Percentiles rank a stretch among this genome's conserved stretches.
Conservation (phyloP, 2,329 filamentous ascomycete genomes). For the Talaromyces sp. region DNA sequence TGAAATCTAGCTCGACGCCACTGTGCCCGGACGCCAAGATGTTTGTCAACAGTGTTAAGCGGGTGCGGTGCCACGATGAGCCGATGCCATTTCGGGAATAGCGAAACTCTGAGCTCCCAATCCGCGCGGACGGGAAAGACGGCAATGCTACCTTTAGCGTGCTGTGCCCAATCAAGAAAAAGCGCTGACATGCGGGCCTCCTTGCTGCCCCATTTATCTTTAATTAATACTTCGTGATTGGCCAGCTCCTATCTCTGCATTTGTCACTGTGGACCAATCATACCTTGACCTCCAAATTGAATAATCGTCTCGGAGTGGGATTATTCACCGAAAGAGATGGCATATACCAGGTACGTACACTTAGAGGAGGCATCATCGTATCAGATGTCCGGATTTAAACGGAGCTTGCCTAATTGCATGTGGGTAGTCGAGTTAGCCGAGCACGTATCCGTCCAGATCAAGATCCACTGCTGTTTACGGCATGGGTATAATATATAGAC, state of each 20-base stretch:
- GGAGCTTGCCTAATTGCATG: background rate
- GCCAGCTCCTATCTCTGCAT: background rate
- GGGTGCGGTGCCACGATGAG: background rate
- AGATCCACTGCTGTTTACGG: background rate
- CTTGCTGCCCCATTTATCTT: background rate
- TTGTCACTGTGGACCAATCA: background rate
- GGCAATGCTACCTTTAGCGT: background rate
- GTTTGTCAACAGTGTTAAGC: background rate
- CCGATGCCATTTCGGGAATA: background rate
- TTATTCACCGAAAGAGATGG: background rate
- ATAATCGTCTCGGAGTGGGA: background rate
- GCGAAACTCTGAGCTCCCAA: background rate
- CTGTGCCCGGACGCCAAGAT: constrained; percentile 5
- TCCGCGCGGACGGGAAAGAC: background rate
- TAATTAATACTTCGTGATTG: background rate
- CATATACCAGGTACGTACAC: background rate
- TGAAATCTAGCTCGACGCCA: background rate
- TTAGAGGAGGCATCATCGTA: background rate
- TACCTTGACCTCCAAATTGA: background rate
- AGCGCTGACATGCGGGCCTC: background rate
- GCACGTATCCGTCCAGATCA: background rate
- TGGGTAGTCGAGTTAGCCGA: background rate
- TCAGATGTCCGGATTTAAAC: background rate
- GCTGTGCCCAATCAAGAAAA: background rate
- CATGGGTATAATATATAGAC: background rate